Evolutionary conservation across 208 protist species (phyloP).

Genomic region (Acanthamoeba rhysodes): DNA sequence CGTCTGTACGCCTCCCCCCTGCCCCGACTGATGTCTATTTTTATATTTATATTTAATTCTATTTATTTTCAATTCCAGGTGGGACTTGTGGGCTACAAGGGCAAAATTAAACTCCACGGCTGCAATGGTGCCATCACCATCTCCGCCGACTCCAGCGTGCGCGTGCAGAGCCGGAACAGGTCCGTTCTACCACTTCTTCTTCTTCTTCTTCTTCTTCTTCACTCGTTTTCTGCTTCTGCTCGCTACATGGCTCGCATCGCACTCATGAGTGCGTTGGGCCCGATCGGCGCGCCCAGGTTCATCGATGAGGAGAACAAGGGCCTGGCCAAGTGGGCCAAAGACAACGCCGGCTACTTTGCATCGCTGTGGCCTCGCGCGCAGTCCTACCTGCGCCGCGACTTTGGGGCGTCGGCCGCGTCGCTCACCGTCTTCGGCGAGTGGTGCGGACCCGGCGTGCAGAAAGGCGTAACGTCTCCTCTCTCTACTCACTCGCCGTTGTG

Average conservation of each 20-base stretch:
- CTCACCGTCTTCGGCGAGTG: conserved; percentile 63
- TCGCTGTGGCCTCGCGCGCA: conserved; percentile 31
- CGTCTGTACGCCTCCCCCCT: background rate
- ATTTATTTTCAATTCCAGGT: background rate
- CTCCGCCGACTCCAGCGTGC: background rate
- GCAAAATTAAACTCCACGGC: conserved; percentile 55
- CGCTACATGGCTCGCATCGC: background rate
- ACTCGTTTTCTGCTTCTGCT: background rate
- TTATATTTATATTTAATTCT: background rate
- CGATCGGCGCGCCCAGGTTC: background rate
- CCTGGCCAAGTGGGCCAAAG: conserved; percentile 37
- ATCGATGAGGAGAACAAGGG: conserved; percentile 64
- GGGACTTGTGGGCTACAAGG: conserved; percentile 1
- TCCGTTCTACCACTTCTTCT: background rate
- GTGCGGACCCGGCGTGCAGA: conserved; percentile 67
- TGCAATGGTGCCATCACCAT: conserved; percentile 42
- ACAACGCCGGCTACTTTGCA: background rate
- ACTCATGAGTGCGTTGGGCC: no score
- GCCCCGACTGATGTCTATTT: background rate
- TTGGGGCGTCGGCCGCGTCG: background rate
- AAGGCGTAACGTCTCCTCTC: conserved; percentile 6
- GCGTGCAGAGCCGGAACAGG: conserved; percentile 63
- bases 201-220: background rate
- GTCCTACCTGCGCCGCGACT: background rate
- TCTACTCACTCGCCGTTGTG: background rate